Base-by-base conservation (phyloP, 2,329 filamentous ascomycete genomes). In the Aspergillus pseudoglaucus region DNA sequence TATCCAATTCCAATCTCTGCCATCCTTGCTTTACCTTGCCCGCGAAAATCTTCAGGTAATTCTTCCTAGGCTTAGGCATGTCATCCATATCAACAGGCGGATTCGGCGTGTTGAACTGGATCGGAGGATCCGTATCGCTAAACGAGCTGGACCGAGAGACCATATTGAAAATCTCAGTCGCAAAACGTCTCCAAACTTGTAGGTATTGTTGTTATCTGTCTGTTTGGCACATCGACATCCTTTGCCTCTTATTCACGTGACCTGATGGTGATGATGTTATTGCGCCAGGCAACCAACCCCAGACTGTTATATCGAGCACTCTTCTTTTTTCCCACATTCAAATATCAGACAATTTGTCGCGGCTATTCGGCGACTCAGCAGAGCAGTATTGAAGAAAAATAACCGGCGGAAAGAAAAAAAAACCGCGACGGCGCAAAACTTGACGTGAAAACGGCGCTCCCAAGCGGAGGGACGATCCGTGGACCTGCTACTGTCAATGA, bases 1-100 rank as follows among this genome's bases (percentile, higher is more conserved):
- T 52, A 46, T 75, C 72, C 47, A 77, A 62, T 8, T 71, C 76
- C 6, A 73, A 47, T 53, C 69, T 75, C 17, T 57, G 56, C 62
- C 71, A 70, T 44, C 58, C 46, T 33, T 55, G 60, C 37, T 59
- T 59, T n/a, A 59, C 22, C 39, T 33, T 51, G 6, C 42, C 32
- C n/a, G 46, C 35, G 50, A 63, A 1, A 43, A 52, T 50, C 50
- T 54, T 45, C 43, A 61, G 57, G 44, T 60, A 49, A 25, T 62
- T 51, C 1, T 47, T 53, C 6, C 55, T 35, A n/a, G 33, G 33
- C 10, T 30, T 4, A 4, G 25, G 25, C 9, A 12, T 12, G 10
- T 12, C 25, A 10, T 30, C 25, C 25, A 30, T 30, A 30, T 30
- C 10, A 30, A 30, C 25, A 30, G 25, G 25, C 9, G 25, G 25